phyloP scores from a whole-genome alignment of 495 filamentous ascomycete species.

The Lophiotrema nucula region DNA sequence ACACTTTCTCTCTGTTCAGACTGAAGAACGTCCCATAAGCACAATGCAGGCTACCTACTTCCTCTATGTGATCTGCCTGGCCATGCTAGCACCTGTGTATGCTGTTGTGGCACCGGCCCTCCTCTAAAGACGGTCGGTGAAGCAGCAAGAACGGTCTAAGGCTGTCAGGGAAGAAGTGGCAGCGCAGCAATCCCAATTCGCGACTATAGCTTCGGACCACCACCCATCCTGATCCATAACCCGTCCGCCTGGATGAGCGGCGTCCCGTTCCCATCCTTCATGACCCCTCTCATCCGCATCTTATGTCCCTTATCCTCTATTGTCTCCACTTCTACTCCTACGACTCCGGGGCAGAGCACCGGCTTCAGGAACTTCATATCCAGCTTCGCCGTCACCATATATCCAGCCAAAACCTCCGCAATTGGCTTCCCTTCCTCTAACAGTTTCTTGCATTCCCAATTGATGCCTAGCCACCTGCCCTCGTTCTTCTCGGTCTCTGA shows the following conservation, averaged over 20 bases:
- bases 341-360: conserved; percentile 17
- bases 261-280: conserved; percentile 16
- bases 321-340: conserved; percentile 22
- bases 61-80: too few species aligned
- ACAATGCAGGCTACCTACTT: too few species aligned
- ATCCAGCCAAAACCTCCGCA: conserved; percentile 15
- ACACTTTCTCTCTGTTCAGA: too few species aligned
- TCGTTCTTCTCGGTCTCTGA: conserved; percentile 2
- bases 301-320: conserved; percentile 17
- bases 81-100: too few species aligned
- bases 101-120: too few species aligned
- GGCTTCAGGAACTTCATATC: conserved; percentile 25
- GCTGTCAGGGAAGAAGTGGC: too few species aligned
- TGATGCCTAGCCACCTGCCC: background rate
- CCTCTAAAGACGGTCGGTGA: too few species aligned
- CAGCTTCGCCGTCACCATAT: conserved; percentile 23
- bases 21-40: too few species aligned
- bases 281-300: conserved; percentile 15
- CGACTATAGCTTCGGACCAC: conserved; percentile 9
- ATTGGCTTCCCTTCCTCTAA: background rate
- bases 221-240: conserved; percentile 19
- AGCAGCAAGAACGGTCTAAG: too few species aligned
- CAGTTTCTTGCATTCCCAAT: background rate
- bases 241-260: conserved; percentile 15
- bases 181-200: too few species aligned